Conservation (phyloP, 441 rosid species). For the Hura crepitans region DNA sequence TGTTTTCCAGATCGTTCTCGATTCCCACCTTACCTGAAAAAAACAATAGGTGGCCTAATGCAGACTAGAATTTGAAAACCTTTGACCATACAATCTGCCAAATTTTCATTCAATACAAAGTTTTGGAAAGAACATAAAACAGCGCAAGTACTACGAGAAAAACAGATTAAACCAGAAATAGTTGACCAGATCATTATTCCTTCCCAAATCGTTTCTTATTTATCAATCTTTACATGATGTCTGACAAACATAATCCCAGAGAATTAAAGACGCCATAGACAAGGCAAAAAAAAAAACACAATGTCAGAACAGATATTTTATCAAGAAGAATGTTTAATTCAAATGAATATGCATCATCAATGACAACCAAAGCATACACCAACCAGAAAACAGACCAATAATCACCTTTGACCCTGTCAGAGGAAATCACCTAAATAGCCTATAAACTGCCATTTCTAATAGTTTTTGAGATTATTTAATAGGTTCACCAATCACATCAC, state of each 20-base stretch:
- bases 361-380: slow-evolving; percentile 15
- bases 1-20: too few species aligned
- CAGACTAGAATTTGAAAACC: too few species aligned
- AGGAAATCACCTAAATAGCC: slow-evolving; percentile 17
- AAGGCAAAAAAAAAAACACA: not conserved
- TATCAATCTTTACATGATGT: not conserved
- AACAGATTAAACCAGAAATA: not conserved
- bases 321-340: slow-evolving; percentile 3
- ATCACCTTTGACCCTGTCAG: slow-evolving; percentile 14
- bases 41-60: too few species aligned
- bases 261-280: too few species aligned
- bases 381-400: slow-evolving; percentile 14
- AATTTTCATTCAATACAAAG: not conserved
- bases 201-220: not conserved
- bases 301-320: not conserved
- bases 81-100: not conserved
- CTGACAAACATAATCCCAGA: not conserved
- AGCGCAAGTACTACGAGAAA: not conserved
- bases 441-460: slow-evolving; percentile 24
- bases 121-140: not conserved
- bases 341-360: slow-evolving; percentile 17
- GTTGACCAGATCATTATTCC: not conserved
- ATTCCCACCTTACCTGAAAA: too few species aligned
- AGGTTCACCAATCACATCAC: slow-evolving; percentile 10
- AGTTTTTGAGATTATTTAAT: slow-evolving; percentile 13